phyloP scores from a whole-genome alignment of 164 flowering plant genomes.

The Platanus orientalis region DNA sequence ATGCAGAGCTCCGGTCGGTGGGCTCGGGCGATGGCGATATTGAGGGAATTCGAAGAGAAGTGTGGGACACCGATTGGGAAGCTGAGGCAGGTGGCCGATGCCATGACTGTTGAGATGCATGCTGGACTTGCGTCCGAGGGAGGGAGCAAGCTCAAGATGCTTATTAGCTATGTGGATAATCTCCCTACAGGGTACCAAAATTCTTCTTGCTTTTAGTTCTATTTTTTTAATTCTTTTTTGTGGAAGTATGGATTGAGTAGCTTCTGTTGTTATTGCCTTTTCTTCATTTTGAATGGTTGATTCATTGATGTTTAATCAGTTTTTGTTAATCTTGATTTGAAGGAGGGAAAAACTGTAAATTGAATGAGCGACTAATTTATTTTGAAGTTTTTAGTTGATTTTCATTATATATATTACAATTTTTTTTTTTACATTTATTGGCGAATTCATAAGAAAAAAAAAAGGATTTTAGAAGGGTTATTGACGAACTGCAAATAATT shows the following conservation, averaged over 20 bases:
- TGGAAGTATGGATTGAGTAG: too few species aligned
- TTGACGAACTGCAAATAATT: too few species aligned
- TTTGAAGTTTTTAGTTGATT: too few species aligned
- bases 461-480: too few species aligned
- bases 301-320: not conserved
- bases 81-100: constrained; percentile 83
- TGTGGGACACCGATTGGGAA: constrained; percentile 58
- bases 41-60: constrained; percentile 74
- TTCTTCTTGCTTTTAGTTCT: too few species aligned
- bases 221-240: too few species aligned
- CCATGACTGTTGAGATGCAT: constrained; percentile 94
- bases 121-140: constrained; percentile 96
- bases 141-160: constrained; percentile 96
- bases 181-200: constrained; percentile 78
- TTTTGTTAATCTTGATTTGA: not conserved
- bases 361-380: too few species aligned
- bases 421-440: too few species aligned
- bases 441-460: too few species aligned
- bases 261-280: too few species aligned
- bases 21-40: constrained; percentile 56
- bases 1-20: constrained; percentile 55
- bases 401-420: too few species aligned
- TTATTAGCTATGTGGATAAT: constrained; percentile 87
- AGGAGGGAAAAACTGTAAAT: too few species aligned
- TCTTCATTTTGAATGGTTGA: not conserved